Base-by-base conservation (phyloP, 352 stramenopile genomes). In the Blastocystis hominis region DNA sequence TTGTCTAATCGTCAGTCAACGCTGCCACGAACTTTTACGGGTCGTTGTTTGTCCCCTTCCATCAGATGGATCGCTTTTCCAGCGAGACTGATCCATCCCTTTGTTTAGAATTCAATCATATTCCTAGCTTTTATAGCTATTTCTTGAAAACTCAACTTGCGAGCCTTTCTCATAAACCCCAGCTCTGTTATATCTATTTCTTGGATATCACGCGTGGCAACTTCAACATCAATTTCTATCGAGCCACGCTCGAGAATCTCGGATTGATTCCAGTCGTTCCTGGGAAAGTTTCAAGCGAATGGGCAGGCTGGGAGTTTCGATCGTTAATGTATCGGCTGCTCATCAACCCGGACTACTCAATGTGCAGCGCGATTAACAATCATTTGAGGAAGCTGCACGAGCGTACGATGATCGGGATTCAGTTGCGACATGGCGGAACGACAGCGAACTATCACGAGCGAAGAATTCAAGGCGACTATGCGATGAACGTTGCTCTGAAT, bases 381-480 rank as follows among this genome's bases (percentile, higher is more conserved):
- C 46, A 78, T 38, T 40, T 78, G 5, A 17, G 5, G 1, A 34
- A 36, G 2, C 40, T 78, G 24, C 17, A 78, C 10, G 30, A 24
- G 53, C 46, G 46, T 3, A 46, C 24, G 15, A 34, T 78, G 3
- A 78, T 78, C 42, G 68, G 68, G 17, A 55, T 61, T 17, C 68
- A 78, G 44, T 20, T 78, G 36, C 68, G 68, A 24, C 30, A 62
- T 17, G 68, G 68, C 42, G 68, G 68, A 5, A 36, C 7, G 4
- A 59, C 40, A 15, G 68, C 68, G 53, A 78, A 78, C n/a, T 78
- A 62, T 59, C 36, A 40, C 36, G 68, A 78, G 24, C n/a, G 40
- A 46, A 10, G 34, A 15, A 59, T 78, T 20, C 20, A 62, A 17
- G n/a, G n/a, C 20, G 17, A 9, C 0, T 13, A n/a, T 2, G 68